Conservation (phyloP, 352 stramenopile species). For the Phytophthora brassicae region DNA sequence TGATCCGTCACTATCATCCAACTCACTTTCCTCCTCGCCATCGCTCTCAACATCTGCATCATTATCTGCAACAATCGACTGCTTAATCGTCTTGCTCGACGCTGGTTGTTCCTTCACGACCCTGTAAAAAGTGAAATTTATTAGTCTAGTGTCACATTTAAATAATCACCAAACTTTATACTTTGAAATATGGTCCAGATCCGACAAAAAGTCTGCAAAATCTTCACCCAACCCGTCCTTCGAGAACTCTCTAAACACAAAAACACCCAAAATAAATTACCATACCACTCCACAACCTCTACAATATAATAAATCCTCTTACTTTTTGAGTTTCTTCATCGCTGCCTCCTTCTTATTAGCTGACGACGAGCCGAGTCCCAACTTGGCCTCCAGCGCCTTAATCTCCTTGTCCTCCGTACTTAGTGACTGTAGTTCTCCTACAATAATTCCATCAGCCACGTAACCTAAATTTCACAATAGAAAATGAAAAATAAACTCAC, state of each 20-base stretch:
- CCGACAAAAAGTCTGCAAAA: slow-evolving; percentile 77
- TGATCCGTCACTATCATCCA: slow-evolving; percentile 29
- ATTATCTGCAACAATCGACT: not conserved
- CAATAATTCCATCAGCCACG: not conserved
- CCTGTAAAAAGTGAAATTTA: slow-evolving; percentile 22
- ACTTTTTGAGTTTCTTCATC: slow-evolving; percentile 74
- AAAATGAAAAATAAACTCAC: slow-evolving; percentile 2
- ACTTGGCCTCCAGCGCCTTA: slow-evolving; percentile 71
- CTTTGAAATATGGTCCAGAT: slow-evolving; percentile 76
- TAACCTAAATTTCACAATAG: not conserved
- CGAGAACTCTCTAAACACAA: slow-evolving; percentile 60
- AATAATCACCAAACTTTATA: slow-evolving; percentile 21
- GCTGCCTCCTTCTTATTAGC: slow-evolving; percentile 46
- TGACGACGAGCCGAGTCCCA: slow-evolving; percentile 45
- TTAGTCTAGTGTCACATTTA: slow-evolving; percentile 1
- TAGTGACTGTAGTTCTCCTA: slow-evolving; percentile 27
- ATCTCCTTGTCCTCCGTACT: slow-evolving; percentile 64
- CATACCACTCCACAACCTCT: not conserved
- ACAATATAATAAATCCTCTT: slow-evolving; percentile 2
- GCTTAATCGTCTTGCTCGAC: not conserved
- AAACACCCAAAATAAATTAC: slow-evolving; percentile 7
- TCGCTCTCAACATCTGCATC: slow-evolving; percentile 27
- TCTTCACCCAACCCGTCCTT: slow-evolving; percentile 81
- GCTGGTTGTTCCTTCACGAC: slow-evolving; percentile 63
- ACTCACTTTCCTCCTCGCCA: slow-evolving; percentile 27